phyloP scores from a whole-genome alignment of 768 basidiomycete species.

The Hebeloma cylindrosporum region DNA sequence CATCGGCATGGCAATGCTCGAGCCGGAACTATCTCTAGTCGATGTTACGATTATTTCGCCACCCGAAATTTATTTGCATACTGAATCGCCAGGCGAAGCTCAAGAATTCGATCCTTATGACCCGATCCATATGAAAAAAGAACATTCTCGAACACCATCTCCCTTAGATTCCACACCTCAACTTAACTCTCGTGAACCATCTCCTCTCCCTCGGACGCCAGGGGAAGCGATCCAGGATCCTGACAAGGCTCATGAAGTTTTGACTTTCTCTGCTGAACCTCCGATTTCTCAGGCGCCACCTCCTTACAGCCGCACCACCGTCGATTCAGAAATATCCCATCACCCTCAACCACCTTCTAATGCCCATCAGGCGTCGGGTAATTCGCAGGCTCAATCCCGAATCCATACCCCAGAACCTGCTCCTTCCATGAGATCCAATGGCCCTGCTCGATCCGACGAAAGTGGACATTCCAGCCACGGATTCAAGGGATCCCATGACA shows the following conservation, averaged over 20 bases:
- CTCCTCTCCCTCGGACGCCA: constrained; percentile 8
- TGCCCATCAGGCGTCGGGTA: no score
- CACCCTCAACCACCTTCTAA: no score
- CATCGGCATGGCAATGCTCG: constrained; percentile 32
- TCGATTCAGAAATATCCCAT: no score
- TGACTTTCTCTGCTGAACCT: no score
- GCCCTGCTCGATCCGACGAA: no score
- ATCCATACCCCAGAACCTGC: no score
- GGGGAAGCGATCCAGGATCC: neutral
- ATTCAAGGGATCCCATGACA: no score
- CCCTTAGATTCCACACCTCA: constrained; percentile 10
- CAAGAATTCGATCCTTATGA: constrained; percentile 28
- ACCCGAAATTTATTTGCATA: constrained; percentile 16
- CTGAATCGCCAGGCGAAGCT: constrained; percentile 12
- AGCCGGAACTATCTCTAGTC: constrained; percentile 13
- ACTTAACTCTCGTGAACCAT: constrained; percentile 11
- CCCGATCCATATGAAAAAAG: constrained; percentile 19
- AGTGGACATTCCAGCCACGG: no score
- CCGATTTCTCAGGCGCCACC: no score
- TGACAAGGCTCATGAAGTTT: neutral
- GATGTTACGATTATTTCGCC: constrained; percentile 14
- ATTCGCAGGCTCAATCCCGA: no score
- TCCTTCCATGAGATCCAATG: no score
- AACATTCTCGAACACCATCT: constrained; percentile 21
- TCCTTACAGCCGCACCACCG: no score